A percentile compares a stretch with the other conserved stretches of the same genome.
Conservation (phyloP, 108 stramenopile genomes). For the Discostella pseudostelligera region DNA sequence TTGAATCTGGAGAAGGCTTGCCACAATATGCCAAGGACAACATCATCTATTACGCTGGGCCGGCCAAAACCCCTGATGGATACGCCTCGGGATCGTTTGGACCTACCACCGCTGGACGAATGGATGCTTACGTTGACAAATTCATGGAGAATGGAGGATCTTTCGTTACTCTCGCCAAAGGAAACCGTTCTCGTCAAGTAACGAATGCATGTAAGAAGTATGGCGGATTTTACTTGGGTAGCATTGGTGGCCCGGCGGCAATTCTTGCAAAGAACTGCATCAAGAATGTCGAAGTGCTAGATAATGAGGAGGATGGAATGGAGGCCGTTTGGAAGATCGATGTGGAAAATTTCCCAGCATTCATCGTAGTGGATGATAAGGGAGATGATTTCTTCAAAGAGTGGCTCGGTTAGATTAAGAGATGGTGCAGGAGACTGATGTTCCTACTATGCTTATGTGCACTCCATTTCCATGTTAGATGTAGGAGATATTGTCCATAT, state of each 20-base stretch:
- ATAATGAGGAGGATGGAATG: conserved; percentile 98
- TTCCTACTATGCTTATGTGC: too few relatives aligned
- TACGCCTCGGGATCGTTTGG: conserved; percentile 94
- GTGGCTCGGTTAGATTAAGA: conserved; percentile 78
- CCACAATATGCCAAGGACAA: conserved; percentile 95
- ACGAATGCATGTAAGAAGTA: conserved; percentile 95
- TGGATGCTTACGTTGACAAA: conserved; percentile 94
- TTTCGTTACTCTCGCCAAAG: conserved; percentile 93
- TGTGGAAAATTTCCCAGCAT: conserved; percentile 95
- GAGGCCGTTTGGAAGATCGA: conserved; percentile 98
- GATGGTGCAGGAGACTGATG: too few relatives aligned
- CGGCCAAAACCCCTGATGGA: conserved; percentile 95
- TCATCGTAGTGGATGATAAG: conserved; percentile 96
- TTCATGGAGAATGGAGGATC: conserved; percentile 93
- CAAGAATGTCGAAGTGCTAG: conserved; percentile 92
- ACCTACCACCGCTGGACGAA: conserved; percentile 97
- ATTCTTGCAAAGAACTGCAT: conserved; percentile 96
- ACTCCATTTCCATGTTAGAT: too few relatives aligned
- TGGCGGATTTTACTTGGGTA: conserved; percentile 95
- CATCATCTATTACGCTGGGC: conserved; percentile 97
- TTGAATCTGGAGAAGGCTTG: conserved; percentile 90
- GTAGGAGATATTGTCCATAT: too few relatives aligned
- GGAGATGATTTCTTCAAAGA: conserved; percentile 95
- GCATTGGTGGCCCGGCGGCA: conserved; percentile 96
- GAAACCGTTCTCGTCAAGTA: conserved; percentile 89